Conservation (phyloP, 2,329 filamentous ascomycete genomes). For the Curvularia hawaiiensis region DNA sequence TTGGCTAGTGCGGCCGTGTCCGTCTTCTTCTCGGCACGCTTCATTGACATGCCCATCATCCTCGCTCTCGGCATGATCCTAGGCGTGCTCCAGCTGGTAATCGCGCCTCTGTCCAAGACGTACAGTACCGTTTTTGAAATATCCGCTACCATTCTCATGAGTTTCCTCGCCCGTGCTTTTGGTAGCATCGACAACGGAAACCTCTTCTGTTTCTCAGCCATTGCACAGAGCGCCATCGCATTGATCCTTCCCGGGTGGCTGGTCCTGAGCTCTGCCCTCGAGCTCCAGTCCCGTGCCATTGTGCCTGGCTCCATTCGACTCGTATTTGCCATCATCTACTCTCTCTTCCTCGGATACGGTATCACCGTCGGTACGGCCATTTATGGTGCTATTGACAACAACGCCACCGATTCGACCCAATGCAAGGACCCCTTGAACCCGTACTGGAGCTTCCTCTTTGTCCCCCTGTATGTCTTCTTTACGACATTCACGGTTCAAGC, state of each 20-base stretch:
- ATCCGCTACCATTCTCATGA: slow-evolving; percentile 53
- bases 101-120: slow-evolving; percentile 74
- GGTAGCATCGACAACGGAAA: slow-evolving; percentile 51
- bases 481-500: slow-evolving; percentile 76
- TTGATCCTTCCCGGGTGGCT: slow-evolving; percentile 56
- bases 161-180: slow-evolving; percentile 54
- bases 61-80: slow-evolving; percentile 76
- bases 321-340: slow-evolving; percentile 58
- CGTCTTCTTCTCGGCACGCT: slow-evolving; percentile 76
- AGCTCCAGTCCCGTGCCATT: slow-evolving; percentile 54
- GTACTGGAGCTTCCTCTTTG: slow-evolving; percentile 70
- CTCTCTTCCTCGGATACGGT: slow-evolving; percentile 56
- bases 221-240: slow-evolving; percentile 56
- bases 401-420: slow-evolving; percentile 50
- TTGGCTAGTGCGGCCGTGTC: slow-evolving; percentile 76
- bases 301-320: slow-evolving; percentile 56
- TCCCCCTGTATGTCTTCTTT: slow-evolving; percentile 75
- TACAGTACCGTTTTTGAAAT: slow-evolving; percentile 61
- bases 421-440: slow-evolving; percentile 55
- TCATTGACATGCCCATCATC: slow-evolving; percentile 78
- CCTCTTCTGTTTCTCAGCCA: slow-evolving; percentile 56
- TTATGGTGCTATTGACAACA: slow-evolving; percentile 53
- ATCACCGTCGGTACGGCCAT: slow-evolving; percentile 56
- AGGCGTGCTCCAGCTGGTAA: slow-evolving; percentile 74
- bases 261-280: slow-evolving; percentile 54